These are phyloP conservation scores for Kernera saxatilis DNA, from an alignment of 345 rosid species.

Conservation along the genomic window DNA sequence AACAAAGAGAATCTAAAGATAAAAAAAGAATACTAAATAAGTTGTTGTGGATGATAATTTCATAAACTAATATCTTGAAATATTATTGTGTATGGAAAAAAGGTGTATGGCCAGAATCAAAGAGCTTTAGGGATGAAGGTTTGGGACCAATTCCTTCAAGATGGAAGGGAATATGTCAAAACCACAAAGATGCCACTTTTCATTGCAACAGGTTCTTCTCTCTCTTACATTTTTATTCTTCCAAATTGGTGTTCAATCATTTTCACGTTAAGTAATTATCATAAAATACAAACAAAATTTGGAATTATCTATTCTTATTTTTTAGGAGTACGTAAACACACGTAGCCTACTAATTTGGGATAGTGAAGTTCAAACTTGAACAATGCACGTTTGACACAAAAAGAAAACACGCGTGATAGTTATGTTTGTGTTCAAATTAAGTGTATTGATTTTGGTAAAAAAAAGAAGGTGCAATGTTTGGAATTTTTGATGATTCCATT, in stretches of 20 bases:
- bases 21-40: too few species aligned
- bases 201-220: slow-evolving; percentile 65
- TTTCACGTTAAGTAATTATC: slow-evolving; percentile 12
- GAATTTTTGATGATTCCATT: too few species aligned
- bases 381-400: too few species aligned
- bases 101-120: slow-evolving; percentile 97
- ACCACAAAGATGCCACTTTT: slow-evolving; percentile 42
- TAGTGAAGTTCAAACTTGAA: too few species aligned
- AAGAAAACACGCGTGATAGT: too few species aligned
- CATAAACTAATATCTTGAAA: neutral
- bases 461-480: too few species aligned
- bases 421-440: too few species aligned
- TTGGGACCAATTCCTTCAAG: slow-evolving; percentile 79
- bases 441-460: too few species aligned
- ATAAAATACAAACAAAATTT: slow-evolving; percentile 4
- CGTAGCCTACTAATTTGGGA: too few species aligned
- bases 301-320: neutral
- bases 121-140: slow-evolving; percentile 73
- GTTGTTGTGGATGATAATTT: neutral
- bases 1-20: too few species aligned
- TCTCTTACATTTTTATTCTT: neutral
- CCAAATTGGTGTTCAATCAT: neutral
- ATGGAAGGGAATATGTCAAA: slow-evolving; percentile 83
- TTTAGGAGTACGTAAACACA: too few species aligned
- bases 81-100: neutral